Percentiles rank a stretch among this genome's conserved stretches.
These are phyloP conservation scores for Clausena lansium DNA, from an alignment of 345 rosid genomes.

Conservation along the genomic window DNA sequence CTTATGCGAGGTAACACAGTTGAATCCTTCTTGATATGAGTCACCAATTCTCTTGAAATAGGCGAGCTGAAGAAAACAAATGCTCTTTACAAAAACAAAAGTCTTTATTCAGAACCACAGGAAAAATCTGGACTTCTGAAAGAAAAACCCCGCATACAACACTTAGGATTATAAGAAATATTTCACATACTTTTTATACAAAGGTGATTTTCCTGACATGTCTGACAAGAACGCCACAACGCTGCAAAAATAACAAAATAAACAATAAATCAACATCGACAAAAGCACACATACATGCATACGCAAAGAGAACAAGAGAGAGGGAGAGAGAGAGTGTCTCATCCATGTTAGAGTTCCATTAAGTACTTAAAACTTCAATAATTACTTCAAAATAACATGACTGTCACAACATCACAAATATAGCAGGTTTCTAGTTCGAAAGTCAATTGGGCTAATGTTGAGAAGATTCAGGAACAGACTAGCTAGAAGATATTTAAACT, in stretches of 20 bases:
- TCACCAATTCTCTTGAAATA: conserved; percentile 75
- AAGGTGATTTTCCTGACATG: conserved; percentile 91
- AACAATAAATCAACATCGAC: not conserved
- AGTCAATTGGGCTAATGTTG: not conserved
- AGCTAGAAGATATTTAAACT: not conserved
- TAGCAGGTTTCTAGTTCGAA: not conserved
- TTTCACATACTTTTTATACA: conserved; percentile 82
- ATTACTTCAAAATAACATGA: not conserved
- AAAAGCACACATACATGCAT: not conserved
- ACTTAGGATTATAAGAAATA: conserved; percentile 12
- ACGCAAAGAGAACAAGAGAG: not conserved
- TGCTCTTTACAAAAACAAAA: conserved; percentile 59
- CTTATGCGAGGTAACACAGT: conserved; percentile 80
- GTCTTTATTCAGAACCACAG: conserved; percentile 16
- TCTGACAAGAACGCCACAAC: conserved; percentile 85
- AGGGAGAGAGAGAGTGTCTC: no score
- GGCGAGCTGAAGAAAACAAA: conserved; percentile 97
- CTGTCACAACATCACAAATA: not conserved
- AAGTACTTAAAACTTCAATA: not conserved
- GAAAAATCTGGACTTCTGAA: not conserved
- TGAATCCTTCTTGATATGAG: conserved; percentile 78
- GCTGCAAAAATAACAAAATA: conserved; percentile 45
- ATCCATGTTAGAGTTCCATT: not conserved
- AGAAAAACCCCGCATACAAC: not conserved
- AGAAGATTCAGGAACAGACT: not conserved